Evolutionary conservation across 768 basidiomycete genomes (phyloP), one percentile per base, ranked within the genome.

Genomic region (Hysterangium stoloniferum): DNA sequence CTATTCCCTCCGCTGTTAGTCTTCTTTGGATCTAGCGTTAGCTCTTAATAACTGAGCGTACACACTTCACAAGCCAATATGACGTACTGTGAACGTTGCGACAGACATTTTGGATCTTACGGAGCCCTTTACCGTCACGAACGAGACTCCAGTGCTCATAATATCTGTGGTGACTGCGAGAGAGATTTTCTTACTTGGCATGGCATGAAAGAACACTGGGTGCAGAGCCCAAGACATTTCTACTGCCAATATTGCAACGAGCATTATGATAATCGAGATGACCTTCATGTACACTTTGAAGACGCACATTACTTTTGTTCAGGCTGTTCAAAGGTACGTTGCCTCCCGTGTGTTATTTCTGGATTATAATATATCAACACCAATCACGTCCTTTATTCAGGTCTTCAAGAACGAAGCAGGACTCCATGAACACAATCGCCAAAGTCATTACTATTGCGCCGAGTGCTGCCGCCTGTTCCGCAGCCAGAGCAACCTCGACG

Each of bases 231-330:
- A 5, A 22, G 12, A 0, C 82, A 82, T 47, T 11, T 60, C 34
- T 84, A 74, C 52, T 84, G 83, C 60, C 72, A 74, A 49, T 32
- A 56, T 17, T 84, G 82, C 61, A 48, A 72, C 27, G 49, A 53
- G 13, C 72, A 77, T 48, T 80, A 77, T 52, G 37, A 57, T 29
- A 41, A 58, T 38, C 19, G 22, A 28, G 7, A 24, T 44, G 48
- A 48, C 28, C 55, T 64, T 17, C 45, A 54, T 25, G 54, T 59
- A 25, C 64, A 66, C 43, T 56, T 60, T 12, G 55, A 53, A 9
- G 45, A 19, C 54, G 57, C 2, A 64, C 65, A 56, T 68, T 68
- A 50, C 29, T 25, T 1, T 55, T 55, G 29, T 34, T 51, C 6
- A 29, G 22, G 6, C 34, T 49, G 48, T 19, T 38, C 28, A 11